A percentile compares a stretch with the other conserved stretches of the same genome.
phyloP scores from a whole-genome alignment of 345 rosid genomes.

The Aethionema arabicum region DNA sequence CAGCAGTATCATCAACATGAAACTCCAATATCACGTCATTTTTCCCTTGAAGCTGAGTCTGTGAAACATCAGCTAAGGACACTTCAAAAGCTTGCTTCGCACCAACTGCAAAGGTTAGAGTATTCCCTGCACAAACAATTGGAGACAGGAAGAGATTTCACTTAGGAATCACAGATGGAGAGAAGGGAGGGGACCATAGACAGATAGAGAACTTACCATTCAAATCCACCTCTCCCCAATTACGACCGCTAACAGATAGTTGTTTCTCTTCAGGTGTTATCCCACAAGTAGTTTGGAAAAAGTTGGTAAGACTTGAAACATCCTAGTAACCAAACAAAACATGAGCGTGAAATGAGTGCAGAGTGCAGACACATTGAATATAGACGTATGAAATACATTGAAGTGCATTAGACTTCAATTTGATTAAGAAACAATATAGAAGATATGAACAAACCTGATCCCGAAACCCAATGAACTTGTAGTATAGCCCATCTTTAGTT shows the following conservation, averaged over 20 bases:
- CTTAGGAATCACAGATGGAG: no score
- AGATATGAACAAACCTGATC: conserved; percentile 58
- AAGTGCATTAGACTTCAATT: background rate
- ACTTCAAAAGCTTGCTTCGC: conserved; percentile 94
- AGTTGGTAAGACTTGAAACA: conserved; percentile 62
- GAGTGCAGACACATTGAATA: background rate
- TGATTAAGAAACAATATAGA: conserved; percentile 6
- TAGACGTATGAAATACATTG: background rate
- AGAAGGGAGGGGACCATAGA: background rate
- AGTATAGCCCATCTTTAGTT: conserved; percentile 73
- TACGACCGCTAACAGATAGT: conserved; percentile 88
- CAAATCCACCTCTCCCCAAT: conserved; percentile 96
- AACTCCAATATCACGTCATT: conserved; percentile 92
- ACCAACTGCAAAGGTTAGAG: conserved; percentile 78
- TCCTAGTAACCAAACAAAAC: conserved; percentile 50
- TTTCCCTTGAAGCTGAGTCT: conserved; percentile 89
- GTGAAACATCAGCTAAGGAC: conserved; percentile 88
- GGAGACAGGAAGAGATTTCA: background rate
- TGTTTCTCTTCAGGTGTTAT: conserved; percentile 81
- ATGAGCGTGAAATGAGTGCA: background rate
- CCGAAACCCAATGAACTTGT: conserved; percentile 86
- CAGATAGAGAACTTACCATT: conserved; percentile 48
- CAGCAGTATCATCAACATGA: conserved; percentile 95
- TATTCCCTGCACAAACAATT: conserved; percentile 56
- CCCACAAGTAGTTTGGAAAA: conserved; percentile 72